Base-by-base conservation (phyloP, 202 grass and related monocot species). In the Panicum virgatum region DNA sequence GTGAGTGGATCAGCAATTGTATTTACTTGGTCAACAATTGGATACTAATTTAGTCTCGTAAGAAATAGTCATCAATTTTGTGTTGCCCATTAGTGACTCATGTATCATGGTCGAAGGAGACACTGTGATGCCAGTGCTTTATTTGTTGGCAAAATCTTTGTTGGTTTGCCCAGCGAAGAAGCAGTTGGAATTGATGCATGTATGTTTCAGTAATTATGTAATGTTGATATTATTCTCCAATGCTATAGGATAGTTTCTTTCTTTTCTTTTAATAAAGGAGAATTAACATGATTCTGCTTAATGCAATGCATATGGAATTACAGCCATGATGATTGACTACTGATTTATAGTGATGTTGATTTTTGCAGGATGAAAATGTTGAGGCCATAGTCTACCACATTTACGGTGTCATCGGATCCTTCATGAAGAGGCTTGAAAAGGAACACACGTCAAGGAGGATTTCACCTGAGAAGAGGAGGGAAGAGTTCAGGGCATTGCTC, bases 371-470 rank as follows among this genome's bases (percentile, higher is more conserved):
- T 39, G 83, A 93, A 47, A 75, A 89, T 78, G 83, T 90, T 10
- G 92, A 98, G 1, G 58, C 88, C 53, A 93, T 98, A 36, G 59
- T 95, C 16, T 74, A 89, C 87, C 96, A 98, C 47, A 93, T 98
- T 69, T 52, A 88, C 22, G 96, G 96, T 78, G 59, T 91, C 54
- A 84, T 94, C 0, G 89, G 88, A 66, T 90, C 88, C 48, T 95
- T 98, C 72, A 93, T 87, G 83, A 88, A 87, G 75, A 90, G 74
- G 80, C 90, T 88, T 82, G 71, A 86, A 86, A 83, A 80, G 27
- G 65, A 78, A 20, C 72, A 79, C 16, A 15, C 36, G 22, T 86
- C 77, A 30, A 89, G 53, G 36, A 86, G 39, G 38, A 53, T 64
- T 39, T 83, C 51, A 0, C 72, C 73, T 3, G 92, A 93, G 59